phyloP scores from a whole-genome alignment of 1,284 basidiomycete genomes.

The Ceraceosorus bombacis region DNA sequence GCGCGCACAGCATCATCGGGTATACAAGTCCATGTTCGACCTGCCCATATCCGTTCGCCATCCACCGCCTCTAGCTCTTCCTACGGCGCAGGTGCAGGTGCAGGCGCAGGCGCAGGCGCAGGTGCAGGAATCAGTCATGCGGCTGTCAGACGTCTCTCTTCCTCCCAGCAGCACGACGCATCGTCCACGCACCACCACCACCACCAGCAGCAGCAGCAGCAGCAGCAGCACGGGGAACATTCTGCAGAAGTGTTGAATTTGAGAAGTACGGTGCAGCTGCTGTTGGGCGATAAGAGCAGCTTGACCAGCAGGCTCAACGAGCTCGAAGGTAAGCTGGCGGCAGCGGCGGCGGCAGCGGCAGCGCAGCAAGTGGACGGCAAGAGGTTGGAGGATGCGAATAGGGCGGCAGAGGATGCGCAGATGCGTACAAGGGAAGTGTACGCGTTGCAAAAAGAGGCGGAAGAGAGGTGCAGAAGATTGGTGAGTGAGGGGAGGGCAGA shows the following conservation, averaged over 20 bases:
- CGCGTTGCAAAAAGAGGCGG: not conserved
- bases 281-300: not conserved
- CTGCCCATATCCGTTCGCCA: too few relatives aligned
- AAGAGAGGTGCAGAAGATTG: not conserved
- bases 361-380: not conserved
- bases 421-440: not conserved
- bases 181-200: too few relatives aligned
- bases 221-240: not conserved
- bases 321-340: not conserved
- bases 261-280: not conserved
- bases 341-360: not conserved
- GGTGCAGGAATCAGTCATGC: too few relatives aligned
- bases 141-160: too few relatives aligned
- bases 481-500: too few relatives aligned
- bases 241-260: not conserved
- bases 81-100: too few relatives aligned
- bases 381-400: not conserved
- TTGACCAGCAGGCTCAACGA: not conserved
- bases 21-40: too few relatives aligned
- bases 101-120: too few relatives aligned
- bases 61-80: too few relatives aligned
- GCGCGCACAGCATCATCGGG: too few relatives aligned
- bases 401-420: not conserved
- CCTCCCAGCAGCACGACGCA: too few relatives aligned
- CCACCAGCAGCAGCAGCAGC: too few relatives aligned